Percentiles rank a stretch among this genome's conserved stretches.
These are phyloP conservation scores for Rhizodiscina lignyota DNA, from an alignment of 495 filamentous ascomycete genomes.

Conservation along the genomic window DNA sequence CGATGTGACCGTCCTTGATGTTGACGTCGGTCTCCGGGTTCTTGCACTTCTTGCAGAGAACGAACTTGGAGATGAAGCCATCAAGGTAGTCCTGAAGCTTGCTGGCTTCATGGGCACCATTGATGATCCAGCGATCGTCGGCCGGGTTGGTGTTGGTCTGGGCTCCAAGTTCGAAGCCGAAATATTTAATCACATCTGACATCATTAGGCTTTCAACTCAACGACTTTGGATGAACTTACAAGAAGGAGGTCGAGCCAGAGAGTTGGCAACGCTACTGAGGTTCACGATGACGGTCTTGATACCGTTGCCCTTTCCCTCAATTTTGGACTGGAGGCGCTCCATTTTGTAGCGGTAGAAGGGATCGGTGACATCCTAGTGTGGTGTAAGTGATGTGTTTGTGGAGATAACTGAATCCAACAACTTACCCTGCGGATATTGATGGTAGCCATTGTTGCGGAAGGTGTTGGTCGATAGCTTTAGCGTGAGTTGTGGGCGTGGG, in stretches of 20 bases:
- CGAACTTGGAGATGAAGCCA: slow-evolving; percentile 94
- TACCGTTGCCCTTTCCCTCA: slow-evolving; percentile 96
- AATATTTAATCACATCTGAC: slow-evolving; percentile 91
- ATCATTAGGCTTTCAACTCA: slow-evolving; percentile 4
- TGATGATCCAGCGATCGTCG: slow-evolving; percentile 99
- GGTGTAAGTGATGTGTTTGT: slow-evolving; percentile 6
- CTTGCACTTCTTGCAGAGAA: slow-evolving; percentile 99
- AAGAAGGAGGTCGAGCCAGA: slow-evolving; percentile 77
- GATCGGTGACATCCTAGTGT: slow-evolving; percentile 69
- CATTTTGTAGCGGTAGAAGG: slow-evolving; percentile 99
- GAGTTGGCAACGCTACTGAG: slow-evolving; percentile 86
- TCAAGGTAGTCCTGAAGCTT: slow-evolving; percentile 98
- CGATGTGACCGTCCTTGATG: slow-evolving; percentile 80
- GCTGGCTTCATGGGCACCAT: slow-evolving; percentile 84
- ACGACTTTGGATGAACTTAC: slow-evolving; percentile 17
- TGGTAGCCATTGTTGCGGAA: slow-evolving; percentile 61
- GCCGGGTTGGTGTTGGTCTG: slow-evolving; percentile 95
- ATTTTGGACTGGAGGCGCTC: slow-evolving; percentile 96
- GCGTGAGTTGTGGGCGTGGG: slow-evolving; percentile 7
- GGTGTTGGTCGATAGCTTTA: slow-evolving; percentile 12
- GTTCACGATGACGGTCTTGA: slow-evolving; percentile 96
- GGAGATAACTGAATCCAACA: background rate
- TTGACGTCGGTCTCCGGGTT: slow-evolving; percentile 94
- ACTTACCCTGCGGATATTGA: slow-evolving; percentile 79
- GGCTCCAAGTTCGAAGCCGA: slow-evolving; percentile 94